A percentile compares a stretch with the other conserved stretches of the same genome.
Conservation (phyloP, 306 rosid species). For the Cucumis cinereus region DNA sequence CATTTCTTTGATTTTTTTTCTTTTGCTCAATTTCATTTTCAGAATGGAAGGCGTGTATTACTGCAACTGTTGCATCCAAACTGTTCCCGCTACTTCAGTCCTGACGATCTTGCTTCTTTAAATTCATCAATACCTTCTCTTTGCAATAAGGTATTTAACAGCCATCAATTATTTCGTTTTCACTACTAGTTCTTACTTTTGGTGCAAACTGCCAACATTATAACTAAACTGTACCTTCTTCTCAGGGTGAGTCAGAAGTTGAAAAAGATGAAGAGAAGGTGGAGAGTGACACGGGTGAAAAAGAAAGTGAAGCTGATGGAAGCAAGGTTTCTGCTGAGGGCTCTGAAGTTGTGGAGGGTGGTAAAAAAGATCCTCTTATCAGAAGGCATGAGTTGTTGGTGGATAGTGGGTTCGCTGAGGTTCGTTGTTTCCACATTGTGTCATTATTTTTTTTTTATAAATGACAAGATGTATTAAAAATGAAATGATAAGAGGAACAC, state of each 20-base stretch:
- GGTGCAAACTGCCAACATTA: conserved; percentile 4
- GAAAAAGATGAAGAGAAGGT: conserved; percentile 28
- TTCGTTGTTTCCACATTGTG: conserved; percentile 21
- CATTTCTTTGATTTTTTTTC: neutral
- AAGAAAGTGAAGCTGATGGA: conserved; percentile 20
- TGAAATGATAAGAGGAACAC: neutral
- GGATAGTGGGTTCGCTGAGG: conserved; percentile 93
- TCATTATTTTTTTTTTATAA: neutral
- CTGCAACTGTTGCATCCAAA: conserved; percentile 80
- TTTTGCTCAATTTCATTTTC: conserved; percentile 12
- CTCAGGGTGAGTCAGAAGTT: conserved; percentile 39
- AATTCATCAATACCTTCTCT: conserved; percentile 65
- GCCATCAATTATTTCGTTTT: neutral
- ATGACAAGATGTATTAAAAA: neutral
- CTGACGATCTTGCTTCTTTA: conserved; percentile 62
- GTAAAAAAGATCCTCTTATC: conserved; percentile 79
- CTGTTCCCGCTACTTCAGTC: conserved; percentile 71
- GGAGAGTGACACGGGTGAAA: conserved; percentile 22
- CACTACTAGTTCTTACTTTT: neutral
- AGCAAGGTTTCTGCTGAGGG: conserved; percentile 26
- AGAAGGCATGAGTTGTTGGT: conserved; percentile 86
- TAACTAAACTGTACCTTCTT: conserved; percentile 9
- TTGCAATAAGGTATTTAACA: conserved; percentile 43
- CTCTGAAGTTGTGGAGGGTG: conserved; percentile 46
- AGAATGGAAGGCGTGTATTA: conserved; percentile 69